phyloP scores from a whole-genome alignment of 2,329 filamentous ascomycete species.

The Aaosphaeria arxii region DNA sequence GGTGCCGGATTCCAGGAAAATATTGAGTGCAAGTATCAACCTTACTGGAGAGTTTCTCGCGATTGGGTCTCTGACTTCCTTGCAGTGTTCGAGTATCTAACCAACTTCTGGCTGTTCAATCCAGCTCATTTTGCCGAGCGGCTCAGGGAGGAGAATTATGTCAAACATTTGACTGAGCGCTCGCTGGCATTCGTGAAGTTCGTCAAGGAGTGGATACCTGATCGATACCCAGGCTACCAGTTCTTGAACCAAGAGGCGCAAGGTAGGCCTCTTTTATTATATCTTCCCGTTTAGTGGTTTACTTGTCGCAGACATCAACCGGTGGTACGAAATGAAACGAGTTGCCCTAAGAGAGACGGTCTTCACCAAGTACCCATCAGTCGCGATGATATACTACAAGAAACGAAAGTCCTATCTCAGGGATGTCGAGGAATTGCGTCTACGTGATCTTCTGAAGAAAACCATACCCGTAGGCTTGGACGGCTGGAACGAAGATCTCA shows the following conservation, averaged over 20 bases:
- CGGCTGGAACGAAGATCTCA: conserved; percentile 12
- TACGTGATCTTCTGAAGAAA: conserved; percentile 11
- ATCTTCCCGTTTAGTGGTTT: background rate
- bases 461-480: conserved; percentile 14
- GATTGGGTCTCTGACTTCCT: background rate
- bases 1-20: conserved; percentile 12
- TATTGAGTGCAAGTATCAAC: conserved; percentile 16
- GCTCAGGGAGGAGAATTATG: conserved; percentile 16
- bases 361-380: conserved; percentile 18
- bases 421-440: conserved; percentile 15
- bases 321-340: conserved; percentile 16
- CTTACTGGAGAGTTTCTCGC: background rate
- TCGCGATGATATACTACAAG: conserved; percentile 13
- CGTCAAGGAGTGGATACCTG: conserved; percentile 19
- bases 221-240: conserved; percentile 12
- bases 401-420: conserved; percentile 13
- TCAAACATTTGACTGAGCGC: conserved; percentile 11
- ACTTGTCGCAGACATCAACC: conserved; percentile 4
- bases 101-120: conserved; percentile 22
- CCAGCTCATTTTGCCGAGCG: conserved; percentile 19
- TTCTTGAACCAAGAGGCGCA: background rate
- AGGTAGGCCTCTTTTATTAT: background rate
- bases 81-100: conserved; percentile 17
- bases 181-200: conserved; percentile 17
- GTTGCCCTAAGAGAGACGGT: conserved; percentile 14